A percentile compares a stretch with the other conserved stretches of the same genome.
These are phyloP conservation scores for Paramecium primaurelia DNA, from an alignment of 73 alveolate species.

Conservation along the genomic window DNA sequence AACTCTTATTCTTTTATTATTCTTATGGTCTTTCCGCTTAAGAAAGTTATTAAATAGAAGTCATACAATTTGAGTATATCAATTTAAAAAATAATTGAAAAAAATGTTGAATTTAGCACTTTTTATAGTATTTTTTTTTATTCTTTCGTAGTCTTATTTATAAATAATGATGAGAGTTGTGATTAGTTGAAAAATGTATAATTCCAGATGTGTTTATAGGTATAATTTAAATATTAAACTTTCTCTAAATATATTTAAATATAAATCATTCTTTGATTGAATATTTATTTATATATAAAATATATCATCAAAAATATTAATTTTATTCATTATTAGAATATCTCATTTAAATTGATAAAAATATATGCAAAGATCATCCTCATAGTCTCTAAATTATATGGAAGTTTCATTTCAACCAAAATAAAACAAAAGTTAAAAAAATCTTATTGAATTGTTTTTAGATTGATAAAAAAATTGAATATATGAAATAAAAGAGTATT, in stretches of 20 bases:
- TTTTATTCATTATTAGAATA: background rate
- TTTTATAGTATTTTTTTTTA: background rate
- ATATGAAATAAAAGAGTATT: background rate
- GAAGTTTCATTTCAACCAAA: background rate
- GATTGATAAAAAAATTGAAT: background rate
- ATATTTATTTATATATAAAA: background rate
- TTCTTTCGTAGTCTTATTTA: background rate
- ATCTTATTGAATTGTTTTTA: background rate
- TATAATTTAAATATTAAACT: background rate
- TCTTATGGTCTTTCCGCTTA: background rate
- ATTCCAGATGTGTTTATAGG: background rate
- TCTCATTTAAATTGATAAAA: background rate
- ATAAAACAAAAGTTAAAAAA: background rate
- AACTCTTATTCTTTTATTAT: background rate
- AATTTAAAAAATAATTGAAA: background rate
- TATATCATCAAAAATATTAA: background rate
- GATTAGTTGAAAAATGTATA: background rate
- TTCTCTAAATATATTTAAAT: background rate
- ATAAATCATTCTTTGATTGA: background rate
- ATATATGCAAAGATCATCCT: background rate
- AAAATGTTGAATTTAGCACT: background rate
- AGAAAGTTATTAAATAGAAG: background rate
- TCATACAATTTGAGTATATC: background rate
- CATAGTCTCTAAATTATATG: background rate
- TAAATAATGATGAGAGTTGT: background rate